Conservation (phyloP, 352 stramenopile genomes). For the Peronospora belbahrii region DNA sequence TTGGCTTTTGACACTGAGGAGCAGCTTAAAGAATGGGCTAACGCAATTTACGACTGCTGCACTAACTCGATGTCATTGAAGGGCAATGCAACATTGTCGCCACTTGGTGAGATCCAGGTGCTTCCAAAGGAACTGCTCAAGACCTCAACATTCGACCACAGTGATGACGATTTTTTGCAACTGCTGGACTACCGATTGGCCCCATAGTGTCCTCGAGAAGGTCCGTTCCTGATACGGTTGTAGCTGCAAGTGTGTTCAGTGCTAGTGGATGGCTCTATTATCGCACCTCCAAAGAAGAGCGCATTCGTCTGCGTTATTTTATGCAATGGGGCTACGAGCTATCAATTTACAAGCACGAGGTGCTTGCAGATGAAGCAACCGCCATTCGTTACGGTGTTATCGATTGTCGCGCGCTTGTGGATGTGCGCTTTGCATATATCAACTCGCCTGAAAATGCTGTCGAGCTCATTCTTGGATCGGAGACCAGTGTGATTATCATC, state of each 20-base stretch:
- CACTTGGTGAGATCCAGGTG: conserved; percentile 65
- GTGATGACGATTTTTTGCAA: conserved; percentile 34
- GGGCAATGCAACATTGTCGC: conserved; percentile 43
- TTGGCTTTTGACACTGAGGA: conserved; percentile 73
- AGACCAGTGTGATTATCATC: conserved; percentile 79
- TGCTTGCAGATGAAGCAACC: conserved; percentile 63
- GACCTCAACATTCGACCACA: conserved; percentile 64
- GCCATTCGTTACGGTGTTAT: conserved; percentile 84
- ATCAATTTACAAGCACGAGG: conserved; percentile 87
- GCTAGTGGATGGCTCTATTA: conserved; percentile 83
- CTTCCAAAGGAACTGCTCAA: conserved; percentile 83
- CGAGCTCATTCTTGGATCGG: conserved; percentile 65
- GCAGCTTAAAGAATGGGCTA: conserved; percentile 64
- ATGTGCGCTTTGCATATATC: conserved; percentile 78
- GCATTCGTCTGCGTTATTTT: conserved; percentile 78
- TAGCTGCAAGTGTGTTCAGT: conserved; percentile 41
- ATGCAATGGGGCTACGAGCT: conserved; percentile 84
- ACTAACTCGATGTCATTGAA: conserved; percentile 86
- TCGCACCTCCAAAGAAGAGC: conserved; percentile 73
- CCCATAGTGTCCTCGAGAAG: conserved; percentile 10
- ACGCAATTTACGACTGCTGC: conserved; percentile 78
- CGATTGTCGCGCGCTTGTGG: conserved; percentile 70
- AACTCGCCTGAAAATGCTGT: conserved; percentile 83
- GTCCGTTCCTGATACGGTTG: conserved; percentile 8
- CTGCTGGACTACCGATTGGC: conserved; percentile 18